Base-by-base conservation (phyloP, 345 rosid genomes). In the Dipteronia sinensis region DNA sequence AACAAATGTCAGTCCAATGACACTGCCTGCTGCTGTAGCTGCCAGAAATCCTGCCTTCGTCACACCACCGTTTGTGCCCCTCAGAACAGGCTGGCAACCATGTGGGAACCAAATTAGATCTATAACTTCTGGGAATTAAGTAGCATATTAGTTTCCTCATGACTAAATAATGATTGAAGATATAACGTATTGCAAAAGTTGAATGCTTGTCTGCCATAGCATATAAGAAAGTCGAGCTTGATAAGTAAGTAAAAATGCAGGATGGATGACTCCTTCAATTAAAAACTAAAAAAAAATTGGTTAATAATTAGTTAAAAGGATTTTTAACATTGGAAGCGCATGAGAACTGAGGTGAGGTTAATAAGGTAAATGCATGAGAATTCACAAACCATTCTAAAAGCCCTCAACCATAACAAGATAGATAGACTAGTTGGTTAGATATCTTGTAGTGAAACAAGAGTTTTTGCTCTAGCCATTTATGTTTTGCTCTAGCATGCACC, bases 31-130 rank as follows among this genome's bases (percentile, higher is more conserved):
- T 13, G 89, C 98, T 13, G 87, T 74, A 44, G 99, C 98, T 66
- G 99, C 99, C 73, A 90, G 31, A 51, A 93, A 87, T 71, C 99
- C 99, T 68, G 90, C 79, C 29, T 84, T 80, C 15, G 98, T 96
- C 70, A 96, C 97, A 47, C 98, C 97, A 67, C 99, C 99, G 79
- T 94, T 96, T 23, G 99, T 94, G 55, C 99, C 99, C 84, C 82
- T 90, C 81, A 86, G 89, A 74, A 94, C 99, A 27, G 92, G 97
- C 98, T 96, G 88, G 71, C 58, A 83, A 69, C 55, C 69, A 85
- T 27, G 47, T 9, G 51, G 53, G 25, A 81, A 81, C 0, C 29
- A 40, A 19, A 67, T 85, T 62, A 86, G 47, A 63, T 69, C 44
- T 68, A 64, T 70, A 42, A 62, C 17, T 59, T 17, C 16, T 15